Conservation (phyloP, 352 stramenopile species). For the Globisporangium irregulare region DNA sequence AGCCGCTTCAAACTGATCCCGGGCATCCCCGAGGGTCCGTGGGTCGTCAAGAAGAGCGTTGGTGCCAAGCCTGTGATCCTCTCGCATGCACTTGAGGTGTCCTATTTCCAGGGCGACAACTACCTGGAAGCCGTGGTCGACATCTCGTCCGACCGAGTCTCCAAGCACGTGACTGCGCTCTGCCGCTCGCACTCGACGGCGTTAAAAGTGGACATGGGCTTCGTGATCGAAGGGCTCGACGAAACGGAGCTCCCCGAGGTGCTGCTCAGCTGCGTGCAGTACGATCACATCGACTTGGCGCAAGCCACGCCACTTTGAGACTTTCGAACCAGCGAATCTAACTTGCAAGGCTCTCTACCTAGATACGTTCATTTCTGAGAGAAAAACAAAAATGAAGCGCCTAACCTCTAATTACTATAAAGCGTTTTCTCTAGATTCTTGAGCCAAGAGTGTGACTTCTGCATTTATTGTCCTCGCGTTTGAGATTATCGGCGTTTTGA, state of each 20-base stretch:
- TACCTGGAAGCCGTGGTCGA: slow-evolving; percentile 82
- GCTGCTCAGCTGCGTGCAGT: slow-evolving; percentile 78
- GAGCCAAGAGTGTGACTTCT: too few species aligned
- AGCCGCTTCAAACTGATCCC: slow-evolving; percentile 80
- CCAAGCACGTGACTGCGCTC: slow-evolving; percentile 76
- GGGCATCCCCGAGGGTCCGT: slow-evolving; percentile 71
- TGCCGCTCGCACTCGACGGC: slow-evolving; percentile 62
- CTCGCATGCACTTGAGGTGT: slow-evolving; percentile 54
- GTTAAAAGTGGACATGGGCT: slow-evolving; percentile 76
- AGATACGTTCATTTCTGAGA: not conserved
- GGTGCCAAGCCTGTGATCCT: slow-evolving; percentile 78
- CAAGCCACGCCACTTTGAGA: slow-evolving; percentile 46
- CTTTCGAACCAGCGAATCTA: not conserved
- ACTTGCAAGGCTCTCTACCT: not conserved
- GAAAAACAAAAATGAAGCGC: not conserved
- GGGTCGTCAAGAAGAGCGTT: slow-evolving; percentile 80
- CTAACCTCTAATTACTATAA: not conserved
- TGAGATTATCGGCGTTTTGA: too few species aligned
- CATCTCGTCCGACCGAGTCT: slow-evolving; percentile 68
- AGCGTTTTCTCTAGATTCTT: too few species aligned
- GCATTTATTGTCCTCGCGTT: too few species aligned
- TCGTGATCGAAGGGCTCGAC: slow-evolving; percentile 71
- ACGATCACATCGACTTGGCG: slow-evolving; percentile 69
- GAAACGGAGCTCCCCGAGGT: slow-evolving; percentile 73
- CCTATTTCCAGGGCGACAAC: slow-evolving; percentile 50